Percentiles rank a stretch among this genome's conserved stretches.
Conservation (phyloP, 768 basidiomycete species). For the Boletus patriciae region DNA sequence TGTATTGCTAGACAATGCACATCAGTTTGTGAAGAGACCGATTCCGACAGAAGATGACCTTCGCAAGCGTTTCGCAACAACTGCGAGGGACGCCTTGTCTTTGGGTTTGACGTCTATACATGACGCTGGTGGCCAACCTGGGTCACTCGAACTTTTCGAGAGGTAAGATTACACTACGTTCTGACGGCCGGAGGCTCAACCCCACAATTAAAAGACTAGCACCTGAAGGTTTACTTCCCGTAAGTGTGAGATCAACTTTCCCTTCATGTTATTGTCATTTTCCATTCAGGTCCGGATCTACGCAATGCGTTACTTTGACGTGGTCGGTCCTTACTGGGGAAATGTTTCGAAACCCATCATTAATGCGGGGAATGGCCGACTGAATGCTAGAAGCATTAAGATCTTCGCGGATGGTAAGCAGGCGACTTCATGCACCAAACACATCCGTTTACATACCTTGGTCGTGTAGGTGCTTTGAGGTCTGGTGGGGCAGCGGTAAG, state of each 20-base stretch:
- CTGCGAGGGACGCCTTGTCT: constrained; percentile 66
- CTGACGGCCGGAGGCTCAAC: not conserved
- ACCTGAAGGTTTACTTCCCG: constrained; percentile 57
- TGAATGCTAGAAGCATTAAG: constrained; percentile 75
- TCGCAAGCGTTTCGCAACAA: constrained; percentile 55
- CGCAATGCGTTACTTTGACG: constrained; percentile 73
- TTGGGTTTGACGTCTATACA: constrained; percentile 82
- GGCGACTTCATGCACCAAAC: not conserved
- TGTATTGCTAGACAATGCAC: constrained; percentile 84
- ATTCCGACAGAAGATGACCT: constrained; percentile 63
- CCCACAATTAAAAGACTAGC: constrained; percentile 53
- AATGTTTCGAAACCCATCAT: constrained; percentile 57
- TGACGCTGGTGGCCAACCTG: constrained; percentile 74
- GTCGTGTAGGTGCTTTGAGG: constrained; percentile 71
- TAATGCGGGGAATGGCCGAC: constrained; percentile 56
- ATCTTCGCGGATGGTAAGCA: constrained; percentile 61
- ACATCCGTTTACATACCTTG: not conserved
- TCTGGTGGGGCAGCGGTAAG: constrained; percentile 87
- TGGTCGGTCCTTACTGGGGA: constrained; percentile 71
- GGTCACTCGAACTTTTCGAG: constrained; percentile 72
- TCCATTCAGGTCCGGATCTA: constrained; percentile 67
- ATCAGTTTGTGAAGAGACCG: constrained; percentile 66
- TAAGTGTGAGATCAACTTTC: constrained; percentile 30
- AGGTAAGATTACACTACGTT: constrained; percentile 41
- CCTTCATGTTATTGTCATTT: not conserved